phyloP scores from a whole-genome alignment of 306 rosid species.

The Quercus glauca region DNA sequence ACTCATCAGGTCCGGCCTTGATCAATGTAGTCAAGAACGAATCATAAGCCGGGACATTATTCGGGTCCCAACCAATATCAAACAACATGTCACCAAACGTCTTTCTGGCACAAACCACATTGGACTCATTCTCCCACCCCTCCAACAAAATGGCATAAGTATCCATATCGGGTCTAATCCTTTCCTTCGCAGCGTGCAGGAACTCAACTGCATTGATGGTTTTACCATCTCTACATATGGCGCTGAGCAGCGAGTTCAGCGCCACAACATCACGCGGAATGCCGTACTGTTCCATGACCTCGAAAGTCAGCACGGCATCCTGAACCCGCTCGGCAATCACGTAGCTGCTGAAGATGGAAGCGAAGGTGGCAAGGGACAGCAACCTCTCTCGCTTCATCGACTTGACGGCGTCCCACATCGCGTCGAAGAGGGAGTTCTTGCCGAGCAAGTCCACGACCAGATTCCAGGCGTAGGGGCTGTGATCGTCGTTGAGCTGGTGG shows the following conservation, averaged over 20 bases:
- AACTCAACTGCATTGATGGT: conserved; percentile 41
- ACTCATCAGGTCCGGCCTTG: conserved; percentile 39
- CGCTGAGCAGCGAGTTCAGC: conserved; percentile 58
- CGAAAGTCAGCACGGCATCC: conserved; percentile 50
- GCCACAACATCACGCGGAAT: conserved; percentile 44
- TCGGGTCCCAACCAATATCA: conserved; percentile 64
- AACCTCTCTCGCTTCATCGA: conserved; percentile 44
- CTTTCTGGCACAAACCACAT: conserved; percentile 42
- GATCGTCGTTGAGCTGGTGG: conserved; percentile 42
- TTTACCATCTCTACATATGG: conserved; percentile 57
- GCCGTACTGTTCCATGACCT: conserved; percentile 52
- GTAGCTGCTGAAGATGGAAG: conserved; percentile 62
- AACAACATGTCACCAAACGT: conserved; percentile 62
- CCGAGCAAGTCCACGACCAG: conserved; percentile 61
- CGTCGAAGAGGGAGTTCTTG: conserved; percentile 50
- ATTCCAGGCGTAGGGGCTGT: conserved; percentile 72
- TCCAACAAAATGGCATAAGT: conserved; percentile 64
- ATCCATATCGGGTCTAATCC: conserved; percentile 45
- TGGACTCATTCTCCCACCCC: conserved; percentile 60
- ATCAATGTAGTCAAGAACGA: conserved; percentile 51
- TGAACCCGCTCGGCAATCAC: conserved; percentile 31
- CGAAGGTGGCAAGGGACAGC: conserved; percentile 56
- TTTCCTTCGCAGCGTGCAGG: conserved; percentile 39
- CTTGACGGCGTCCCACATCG: conserved; percentile 70
- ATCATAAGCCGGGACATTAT: conserved; percentile 56